Base-by-base conservation (phyloP, 331 rosid genomes). In the Cydonia oblonga region DNA sequence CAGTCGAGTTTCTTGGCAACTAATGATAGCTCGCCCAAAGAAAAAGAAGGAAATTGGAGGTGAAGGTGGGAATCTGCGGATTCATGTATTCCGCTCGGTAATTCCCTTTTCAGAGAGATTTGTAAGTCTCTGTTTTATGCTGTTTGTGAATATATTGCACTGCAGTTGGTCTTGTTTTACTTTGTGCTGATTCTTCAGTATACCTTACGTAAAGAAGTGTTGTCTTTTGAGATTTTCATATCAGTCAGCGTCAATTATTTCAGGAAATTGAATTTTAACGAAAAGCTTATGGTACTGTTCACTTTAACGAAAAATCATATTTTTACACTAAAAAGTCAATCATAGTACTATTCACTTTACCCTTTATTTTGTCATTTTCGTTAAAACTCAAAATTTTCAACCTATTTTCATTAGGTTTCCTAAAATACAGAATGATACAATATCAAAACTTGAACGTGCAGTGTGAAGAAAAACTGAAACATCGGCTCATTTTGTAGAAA, bases 191-290 rank as follows among this genome's bases (percentile, higher is more conserved):
- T 75, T 42, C 24, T 33, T 8, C 40, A 70, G 14, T 65, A 59
- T 66, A 7, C 18, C 66, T 12, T 53, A 9, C 54, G 24, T 66
- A 64, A 52, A 58, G 9, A 58, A 65, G 46, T 52, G 26, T 44
- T 10, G 66, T 67, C 40, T 18, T 52, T 30, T 14, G 15, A 56
- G 64, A 53, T 62, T 54, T 40, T 74, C 30, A 51, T 71, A 18
- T 66, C 62, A 30, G 9, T 25, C 14, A 60, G 64, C 20, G 53
- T 71, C 70, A 80, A 66, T 71, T 77, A 26, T 35, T 81, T 73
- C 88, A 93, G 98, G 98, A 93, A 78, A 80, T 90, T 89, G 96
- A 93, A 76, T 90, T 93, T n/a, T n/a, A n/a, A n/a, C n/a, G n/a
- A n/a, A n/a, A n/a, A n/a, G n/a, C n/a, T n/a, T n/a, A n/a, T n/a